Evolutionary conservation across 805 yeast genomes (phyloP).

Genomic region (Priceomyces castillae): DNA sequence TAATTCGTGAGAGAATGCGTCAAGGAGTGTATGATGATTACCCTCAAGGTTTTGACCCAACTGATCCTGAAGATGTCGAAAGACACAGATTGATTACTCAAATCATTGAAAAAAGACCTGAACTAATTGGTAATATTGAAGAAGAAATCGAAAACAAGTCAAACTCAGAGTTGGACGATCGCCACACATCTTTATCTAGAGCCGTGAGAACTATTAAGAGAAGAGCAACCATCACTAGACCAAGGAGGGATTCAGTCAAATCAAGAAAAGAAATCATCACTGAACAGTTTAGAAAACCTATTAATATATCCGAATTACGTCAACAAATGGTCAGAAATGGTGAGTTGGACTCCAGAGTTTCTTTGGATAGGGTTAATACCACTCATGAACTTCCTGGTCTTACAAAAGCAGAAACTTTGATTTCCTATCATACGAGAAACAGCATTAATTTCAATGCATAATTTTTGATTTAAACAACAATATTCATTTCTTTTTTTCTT

Average conservation of each 20-base stretch:
- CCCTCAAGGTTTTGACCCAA: conserved; percentile 54
- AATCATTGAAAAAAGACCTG: conserved; percentile 33
- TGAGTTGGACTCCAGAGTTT: conserved; percentile 33
- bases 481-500: neutral
- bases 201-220: conserved; percentile 37
- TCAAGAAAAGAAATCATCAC: conserved; percentile 18
- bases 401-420: conserved; percentile 47
- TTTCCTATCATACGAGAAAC: conserved; percentile 42
- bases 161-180: conserved; percentile 2
- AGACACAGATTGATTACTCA: conserved; percentile 32
- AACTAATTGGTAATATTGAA: conserved; percentile 33
- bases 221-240: conserved; percentile 25
- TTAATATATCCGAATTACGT: conserved; percentile 33
- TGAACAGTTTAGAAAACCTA: conserved; percentile 31
- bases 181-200: conserved; percentile 18
- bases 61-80: conserved; percentile 43
- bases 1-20: conserved; percentile 59
- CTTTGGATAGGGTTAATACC: conserved; percentile 41
- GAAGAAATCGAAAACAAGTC: conserved; percentile 17
- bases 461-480: too few relatives aligned
- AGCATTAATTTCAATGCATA: conserved; percentile 35
- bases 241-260: conserved; percentile 20
- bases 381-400: conserved; percentile 50
- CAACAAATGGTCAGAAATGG: conserved; percentile 38
- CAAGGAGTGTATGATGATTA: conserved; percentile 51